Conservation (phyloP, 108 stramenopile species). For the Cafeteria roenbergensis region DNA sequence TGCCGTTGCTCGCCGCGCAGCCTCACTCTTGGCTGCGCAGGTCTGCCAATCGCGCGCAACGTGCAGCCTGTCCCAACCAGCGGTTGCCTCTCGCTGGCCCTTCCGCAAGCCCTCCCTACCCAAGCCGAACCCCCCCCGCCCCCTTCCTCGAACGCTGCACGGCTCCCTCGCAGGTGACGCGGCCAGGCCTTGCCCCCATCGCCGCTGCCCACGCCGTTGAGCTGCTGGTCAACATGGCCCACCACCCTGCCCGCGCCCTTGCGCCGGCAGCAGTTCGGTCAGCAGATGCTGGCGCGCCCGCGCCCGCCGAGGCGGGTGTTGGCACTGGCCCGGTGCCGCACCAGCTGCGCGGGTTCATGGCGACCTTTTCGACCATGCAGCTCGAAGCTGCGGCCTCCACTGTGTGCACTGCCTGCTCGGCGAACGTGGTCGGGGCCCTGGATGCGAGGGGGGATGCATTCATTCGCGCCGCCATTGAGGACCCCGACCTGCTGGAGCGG, state of each 20-base stretch:
- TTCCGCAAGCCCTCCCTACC: slow-evolving; percentile 92
- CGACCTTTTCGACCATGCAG: slow-evolving; percentile 72
- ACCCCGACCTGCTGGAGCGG: slow-evolving; percentile 43
- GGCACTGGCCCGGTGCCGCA: slow-evolving; percentile 65
- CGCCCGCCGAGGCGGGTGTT: neutral
- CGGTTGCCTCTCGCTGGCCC: too few species aligned
- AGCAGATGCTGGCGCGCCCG: slow-evolving; percentile 34
- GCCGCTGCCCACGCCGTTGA: slow-evolving; percentile 86
- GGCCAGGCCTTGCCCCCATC: slow-evolving; percentile 90
- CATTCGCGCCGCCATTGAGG: slow-evolving; percentile 59
- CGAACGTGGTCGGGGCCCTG: slow-evolving; percentile 62
- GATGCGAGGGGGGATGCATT: slow-evolving; percentile 52
- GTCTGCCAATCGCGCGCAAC: too few species aligned
- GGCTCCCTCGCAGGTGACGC: slow-evolving; percentile 91
- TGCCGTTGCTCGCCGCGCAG: too few species aligned
- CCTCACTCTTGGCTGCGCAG: too few species aligned
- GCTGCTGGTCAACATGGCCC: slow-evolving; percentile 73
- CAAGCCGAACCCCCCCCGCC: slow-evolving; percentile 72
- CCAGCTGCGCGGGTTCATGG: slow-evolving; percentile 79
- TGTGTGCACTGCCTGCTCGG: slow-evolving; percentile 76
- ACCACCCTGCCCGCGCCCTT: slow-evolving; percentile 60
- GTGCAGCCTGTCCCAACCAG: too few species aligned
- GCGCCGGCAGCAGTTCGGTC: slow-evolving; percentile 19
- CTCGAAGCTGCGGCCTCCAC: slow-evolving; percentile 71
- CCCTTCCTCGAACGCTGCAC: slow-evolving; percentile 85